These are phyloP conservation scores for Diaporthe australafricana DNA, from an alignment of 2,329 filamentous ascomycete genomes.

Conservation along the genomic window DNA sequence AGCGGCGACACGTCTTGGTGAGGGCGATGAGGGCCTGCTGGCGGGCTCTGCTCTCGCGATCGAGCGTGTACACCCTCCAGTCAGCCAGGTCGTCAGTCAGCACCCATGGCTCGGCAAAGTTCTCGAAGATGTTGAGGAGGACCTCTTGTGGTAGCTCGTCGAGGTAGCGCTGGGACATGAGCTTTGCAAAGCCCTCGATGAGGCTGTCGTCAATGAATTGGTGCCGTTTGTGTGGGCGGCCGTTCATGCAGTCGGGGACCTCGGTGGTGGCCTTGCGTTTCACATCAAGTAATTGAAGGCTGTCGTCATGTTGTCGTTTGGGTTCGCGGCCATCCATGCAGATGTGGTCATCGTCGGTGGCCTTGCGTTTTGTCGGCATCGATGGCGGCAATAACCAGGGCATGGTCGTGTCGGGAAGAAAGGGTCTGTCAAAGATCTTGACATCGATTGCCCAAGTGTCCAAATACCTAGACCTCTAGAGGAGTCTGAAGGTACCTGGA, in stretches of 20 bases:
- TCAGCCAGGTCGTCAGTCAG: constrained; percentile 8
- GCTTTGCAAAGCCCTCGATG: not conserved
- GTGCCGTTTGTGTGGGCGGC: not conserved
- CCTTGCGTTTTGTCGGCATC: constrained; percentile 3
- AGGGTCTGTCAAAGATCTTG: not conserved
- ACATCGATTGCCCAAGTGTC: too few species aligned
- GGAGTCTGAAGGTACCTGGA: too few species aligned
- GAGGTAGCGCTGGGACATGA: not conserved
- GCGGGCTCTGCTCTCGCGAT: not conserved
- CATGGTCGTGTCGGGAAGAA: not conserved
- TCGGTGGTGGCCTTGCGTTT: not conserved
- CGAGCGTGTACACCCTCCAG: not conserved
- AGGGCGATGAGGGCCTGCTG: constrained; percentile 4
- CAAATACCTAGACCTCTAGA: too few species aligned
- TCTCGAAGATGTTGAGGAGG: constrained; percentile 6
- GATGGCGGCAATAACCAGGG: not conserved
- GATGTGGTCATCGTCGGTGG: not conserved
- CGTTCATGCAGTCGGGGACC: not conserved
- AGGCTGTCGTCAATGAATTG: not conserved
- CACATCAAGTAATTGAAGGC: too few species aligned
- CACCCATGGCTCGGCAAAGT: constrained; percentile 20
- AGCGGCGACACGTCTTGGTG: not conserved
- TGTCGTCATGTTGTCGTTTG: constrained; percentile 4
- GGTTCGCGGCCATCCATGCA: not conserved
- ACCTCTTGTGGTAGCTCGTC: constrained; percentile 4